Base-by-base conservation (phyloP, 208 protist genomes). In the Angomonas deanei region DNA sequence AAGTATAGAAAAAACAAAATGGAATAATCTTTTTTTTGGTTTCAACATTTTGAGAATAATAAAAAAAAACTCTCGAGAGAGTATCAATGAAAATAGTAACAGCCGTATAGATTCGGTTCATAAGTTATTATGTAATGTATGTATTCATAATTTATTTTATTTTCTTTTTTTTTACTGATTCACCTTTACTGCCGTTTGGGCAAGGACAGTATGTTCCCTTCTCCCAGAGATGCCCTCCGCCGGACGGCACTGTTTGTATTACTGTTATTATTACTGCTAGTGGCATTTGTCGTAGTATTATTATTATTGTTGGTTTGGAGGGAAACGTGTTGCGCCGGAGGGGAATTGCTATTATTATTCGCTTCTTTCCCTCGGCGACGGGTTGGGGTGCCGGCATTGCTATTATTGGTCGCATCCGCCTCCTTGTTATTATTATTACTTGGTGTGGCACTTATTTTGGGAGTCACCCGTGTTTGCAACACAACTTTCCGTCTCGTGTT, bases 31-130 rank as follows among this genome's bases (percentile, higher is more conserved):
- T 42, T 8, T 42, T 42, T 8, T 42, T 42, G 34, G 10, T 42
- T 42, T 42, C 15, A 17, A 42, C 10, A 42, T 42, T 42, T 8
- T 42, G 15, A 17, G 34, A 15, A 17, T 42, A 17, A 53, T 8
- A 53, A 53, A 53, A 53, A 53, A 53, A 53, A 53, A 53, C 47
- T 21, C n/a, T 49, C 28, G 54, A 33, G n/a, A n/a, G n/a, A 38
- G 28, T 62, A 24, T n/a, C 8, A 26, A 53, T 34, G 23, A 64
- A 34, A 59, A 56, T 4, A 47, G 36, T 46, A 49, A 50, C 24
- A 63, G 39, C 4, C 10, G 31, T 46, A 23, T 34, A 42, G 15
- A 42, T 42, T 42, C 10, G 34, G 15, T 42, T 42, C n/a, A n/a
- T n/a, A n/a, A n/a, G n/a, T n/a, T n/a, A n/a, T n/a, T n/a, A 19